phyloP scores from a whole-genome alignment of 2,329 filamentous ascomycete species.

The Dactylonectria macrodidyma region DNA sequence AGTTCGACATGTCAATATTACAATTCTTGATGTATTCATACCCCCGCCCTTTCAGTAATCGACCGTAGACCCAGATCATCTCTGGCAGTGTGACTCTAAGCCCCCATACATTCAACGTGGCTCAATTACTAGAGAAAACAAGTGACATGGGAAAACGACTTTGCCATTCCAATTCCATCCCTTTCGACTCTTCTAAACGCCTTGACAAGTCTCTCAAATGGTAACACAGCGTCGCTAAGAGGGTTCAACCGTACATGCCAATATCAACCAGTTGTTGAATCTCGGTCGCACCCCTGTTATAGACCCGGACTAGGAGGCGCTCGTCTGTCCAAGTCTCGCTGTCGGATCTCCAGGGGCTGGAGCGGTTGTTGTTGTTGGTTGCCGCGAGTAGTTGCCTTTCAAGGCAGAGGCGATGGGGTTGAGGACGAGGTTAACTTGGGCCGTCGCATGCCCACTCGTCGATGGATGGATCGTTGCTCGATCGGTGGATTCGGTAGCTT shows the following conservation, averaged over 20 bases:
- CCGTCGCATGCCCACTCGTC: constrained; percentile 51
- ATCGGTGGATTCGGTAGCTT: constrained; percentile 56
- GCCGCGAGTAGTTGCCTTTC: constrained; percentile 52
- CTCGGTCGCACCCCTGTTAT: constrained; percentile 53
- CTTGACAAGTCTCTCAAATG: constrained; percentile 56
- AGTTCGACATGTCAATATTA: neutral
- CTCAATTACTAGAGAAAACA: neutral
- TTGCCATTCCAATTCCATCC: constrained; percentile 55
- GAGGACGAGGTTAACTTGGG: constrained; percentile 53
- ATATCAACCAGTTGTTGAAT: constrained; percentile 53
- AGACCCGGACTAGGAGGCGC: constrained; percentile 57
- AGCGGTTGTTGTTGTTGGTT: constrained; percentile 52
- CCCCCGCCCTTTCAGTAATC: neutral
- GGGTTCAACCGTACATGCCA: constrained; percentile 48
- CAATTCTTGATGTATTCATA: no score
- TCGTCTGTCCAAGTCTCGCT: constrained; percentile 47
- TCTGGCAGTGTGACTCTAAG: neutral
- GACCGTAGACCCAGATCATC: neutral
- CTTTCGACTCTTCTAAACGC: constrained; percentile 55
- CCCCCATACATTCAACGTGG: neutral
- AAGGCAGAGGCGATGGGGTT: constrained; percentile 56
- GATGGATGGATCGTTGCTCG: constrained; percentile 50
- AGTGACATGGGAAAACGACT: constrained; percentile 54
- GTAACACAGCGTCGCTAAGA: constrained; percentile 56
- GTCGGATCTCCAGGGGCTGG: constrained; percentile 50